Evolutionary conservation across 2,329 filamentous ascomycete genomes (phyloP).

Genomic region (Fusarium keratoplasticum): DNA sequence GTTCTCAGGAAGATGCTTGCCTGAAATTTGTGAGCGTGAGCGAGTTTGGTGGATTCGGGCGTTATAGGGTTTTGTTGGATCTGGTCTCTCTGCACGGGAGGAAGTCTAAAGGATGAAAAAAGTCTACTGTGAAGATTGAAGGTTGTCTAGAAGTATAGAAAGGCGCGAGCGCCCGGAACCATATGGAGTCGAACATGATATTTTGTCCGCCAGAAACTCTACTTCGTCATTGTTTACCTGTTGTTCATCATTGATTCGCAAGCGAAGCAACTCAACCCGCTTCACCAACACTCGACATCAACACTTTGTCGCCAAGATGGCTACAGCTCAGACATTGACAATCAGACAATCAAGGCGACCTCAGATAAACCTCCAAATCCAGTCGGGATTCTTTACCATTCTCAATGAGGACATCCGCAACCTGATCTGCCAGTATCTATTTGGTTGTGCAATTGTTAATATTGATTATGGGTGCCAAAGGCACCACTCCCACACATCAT

Average conservation of each 20-base stretch:
- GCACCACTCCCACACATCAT: neutral
- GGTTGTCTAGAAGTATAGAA: slow-evolving; percentile 3
- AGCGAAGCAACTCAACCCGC: neutral
- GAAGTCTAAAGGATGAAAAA: neutral
- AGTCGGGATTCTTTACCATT: neutral
- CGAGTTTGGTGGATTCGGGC: neutral
- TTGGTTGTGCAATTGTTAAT: neutral
- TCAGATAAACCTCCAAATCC: neutral
- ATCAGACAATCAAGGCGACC: no score
- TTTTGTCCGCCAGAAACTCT: neutral
- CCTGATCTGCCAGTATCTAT: neutral
- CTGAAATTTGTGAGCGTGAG: neutral
- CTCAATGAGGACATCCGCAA: neutral
- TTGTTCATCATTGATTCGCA: neutral
- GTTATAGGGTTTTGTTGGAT: slow-evolving; percentile 5
- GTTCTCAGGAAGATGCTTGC: slow-evolving; percentile 56
- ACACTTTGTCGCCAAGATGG: neutral
- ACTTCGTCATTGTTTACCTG: neutral
- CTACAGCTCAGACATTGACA: neutral
- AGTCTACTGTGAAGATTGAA: neutral
- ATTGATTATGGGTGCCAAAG: neutral
- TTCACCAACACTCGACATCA: neutral
- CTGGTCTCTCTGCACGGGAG: neutral
- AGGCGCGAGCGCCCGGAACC: neutral
- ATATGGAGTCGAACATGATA: neutral